These are phyloP conservation scores for Annona squamosa DNA, from an alignment of 164 flowering plant genomes.

Conservation along the genomic window DNA sequence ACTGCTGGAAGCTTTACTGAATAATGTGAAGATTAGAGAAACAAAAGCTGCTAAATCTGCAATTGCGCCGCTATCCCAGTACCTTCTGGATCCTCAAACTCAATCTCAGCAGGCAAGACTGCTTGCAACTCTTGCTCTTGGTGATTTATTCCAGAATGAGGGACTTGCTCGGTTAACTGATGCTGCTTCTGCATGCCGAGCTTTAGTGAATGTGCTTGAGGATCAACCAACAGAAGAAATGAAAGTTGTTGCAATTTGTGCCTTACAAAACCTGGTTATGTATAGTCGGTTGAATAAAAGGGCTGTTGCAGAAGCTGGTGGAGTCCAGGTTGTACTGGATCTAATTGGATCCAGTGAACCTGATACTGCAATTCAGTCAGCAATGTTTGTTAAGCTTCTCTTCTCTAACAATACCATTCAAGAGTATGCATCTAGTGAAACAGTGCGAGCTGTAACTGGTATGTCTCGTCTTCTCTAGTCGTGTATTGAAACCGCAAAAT, in stretches of 20 bases:
- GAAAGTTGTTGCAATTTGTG: slow-evolving; percentile 98
- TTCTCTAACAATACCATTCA: slow-evolving; percentile 93
- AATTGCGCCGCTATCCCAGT: slow-evolving; percentile 82
- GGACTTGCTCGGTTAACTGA: slow-evolving; percentile 76
- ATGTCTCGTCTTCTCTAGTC: slow-evolving; percentile 7
- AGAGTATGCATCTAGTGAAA: slow-evolving; percentile 97
- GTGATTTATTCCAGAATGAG: slow-evolving; percentile 96
- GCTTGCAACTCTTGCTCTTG: slow-evolving; percentile 90
- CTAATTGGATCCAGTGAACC: slow-evolving; percentile 85
- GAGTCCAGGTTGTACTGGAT: slow-evolving; percentile 93
- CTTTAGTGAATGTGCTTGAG: slow-evolving; percentile 90
- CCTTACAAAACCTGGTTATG: slow-evolving; percentile 98
- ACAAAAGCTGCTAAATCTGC: slow-evolving; percentile 79
- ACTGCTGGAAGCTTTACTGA: slow-evolving; percentile 28
- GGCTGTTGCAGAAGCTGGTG: slow-evolving; percentile 99
- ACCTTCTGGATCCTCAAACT: slow-evolving; percentile 95
- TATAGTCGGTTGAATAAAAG: slow-evolving; percentile 89
- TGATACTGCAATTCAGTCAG: slow-evolving; percentile 93
- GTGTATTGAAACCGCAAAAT: neutral
- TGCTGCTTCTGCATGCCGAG: slow-evolving; percentile 95
- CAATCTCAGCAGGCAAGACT: slow-evolving; percentile 92
- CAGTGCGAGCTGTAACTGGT: slow-evolving; percentile 96
- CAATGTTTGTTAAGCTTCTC: slow-evolving; percentile 87
- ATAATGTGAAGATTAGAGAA: slow-evolving; percentile 70
- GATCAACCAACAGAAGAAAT: slow-evolving; percentile 99